phyloP scores from a whole-genome alignment of 2,329 filamentous ascomycete genomes.

The Raffaelea deltoideospora region DNA sequence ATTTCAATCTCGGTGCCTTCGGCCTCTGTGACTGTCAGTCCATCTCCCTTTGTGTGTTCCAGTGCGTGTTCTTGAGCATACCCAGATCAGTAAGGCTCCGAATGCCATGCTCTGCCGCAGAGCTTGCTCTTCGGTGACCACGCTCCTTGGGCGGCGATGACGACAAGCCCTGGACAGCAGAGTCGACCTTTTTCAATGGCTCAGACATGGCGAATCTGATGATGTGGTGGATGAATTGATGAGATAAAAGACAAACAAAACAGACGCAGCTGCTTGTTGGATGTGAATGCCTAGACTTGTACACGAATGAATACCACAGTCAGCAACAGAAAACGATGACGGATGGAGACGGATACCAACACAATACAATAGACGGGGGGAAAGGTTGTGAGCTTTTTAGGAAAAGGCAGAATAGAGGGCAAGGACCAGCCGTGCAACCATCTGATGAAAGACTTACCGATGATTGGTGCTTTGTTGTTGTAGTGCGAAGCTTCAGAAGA shows the following conservation, averaged over 20 bases:
- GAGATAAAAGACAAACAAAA: neutral
- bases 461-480: slow-evolving; percentile 2
- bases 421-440: too few relatives aligned
- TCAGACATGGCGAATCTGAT: too few relatives aligned
- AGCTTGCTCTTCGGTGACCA: slow-evolving; percentile 33
- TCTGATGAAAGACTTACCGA: too few relatives aligned
- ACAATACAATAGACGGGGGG: too few relatives aligned
- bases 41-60: neutral
- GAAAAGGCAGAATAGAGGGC: too few relatives aligned
- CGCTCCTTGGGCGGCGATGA: slow-evolving; percentile 53
- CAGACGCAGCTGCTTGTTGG: too few relatives aligned
- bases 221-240: neutral
- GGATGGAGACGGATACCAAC: too few relatives aligned
- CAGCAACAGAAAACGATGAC: too few relatives aligned
- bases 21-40: slow-evolving; percentile 39
- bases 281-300: too few relatives aligned
- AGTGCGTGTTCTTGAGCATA: slow-evolving; percentile 27
- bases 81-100: slow-evolving; percentile 76
- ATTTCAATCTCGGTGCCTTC: slow-evolving; percentile 58
- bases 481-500: slow-evolving; percentile 5
- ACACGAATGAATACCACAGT: too few relatives aligned
- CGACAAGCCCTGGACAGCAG: slow-evolving; percentile 67
- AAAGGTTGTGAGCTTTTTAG: too few relatives aligned
- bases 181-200: slow-evolving; percentile 81
- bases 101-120: slow-evolving; percentile 50